Base-by-base conservation (phyloP, 192 early-diverging fungal genomes). In the Podila clonocystis region DNA sequence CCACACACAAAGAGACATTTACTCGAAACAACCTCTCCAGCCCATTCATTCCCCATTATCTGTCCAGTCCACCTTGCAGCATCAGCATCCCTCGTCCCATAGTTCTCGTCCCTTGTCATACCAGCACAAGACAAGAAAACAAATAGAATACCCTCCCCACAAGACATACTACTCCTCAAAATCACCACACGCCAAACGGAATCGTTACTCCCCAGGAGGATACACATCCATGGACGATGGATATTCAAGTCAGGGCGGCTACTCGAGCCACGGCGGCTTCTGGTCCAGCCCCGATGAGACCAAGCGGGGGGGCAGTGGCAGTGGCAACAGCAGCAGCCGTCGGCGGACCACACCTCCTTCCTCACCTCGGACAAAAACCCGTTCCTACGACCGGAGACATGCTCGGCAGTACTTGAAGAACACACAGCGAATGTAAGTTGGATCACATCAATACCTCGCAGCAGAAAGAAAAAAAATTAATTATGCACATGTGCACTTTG, bases 381-480 rank as follows among this genome's bases (percentile, higher is more conserved):
- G 77, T 9, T 80, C 70, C 33, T 72, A 79, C 63, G 77, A 80
- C 55, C 70, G 77, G 20, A 29, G 50, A 19, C 77, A 80, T 80
- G 77, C 77, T 50, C 70, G 77, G 31, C 70, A 80, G 48, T 80
- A 80, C 30, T 66, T 80, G 60, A 80, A 80, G 58, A 80, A 80
- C 62, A 80, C 71, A 5, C 61, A 65, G 57, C 29, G 77, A 31
- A 80, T 80, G 77, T 80, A 80, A 52, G 71, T 6, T 19, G 20
- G 52, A 45, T 45, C 41, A 17, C 15, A 12, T 36, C 34, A 36
- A 45, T n/a, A 45, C 41, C 41, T 45, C 41, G 41, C 41, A 45
- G 41, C 11, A 45, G 13, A 45, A 15, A 45, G 41, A 12, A 45
- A 41, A 41, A 41, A 45, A 45, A 45, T 45, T 45, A 45, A 17